These are phyloP conservation scores for Acacia concinna DNA, from an alignment of 331 rosid genomes.

Conservation along the genomic window DNA sequence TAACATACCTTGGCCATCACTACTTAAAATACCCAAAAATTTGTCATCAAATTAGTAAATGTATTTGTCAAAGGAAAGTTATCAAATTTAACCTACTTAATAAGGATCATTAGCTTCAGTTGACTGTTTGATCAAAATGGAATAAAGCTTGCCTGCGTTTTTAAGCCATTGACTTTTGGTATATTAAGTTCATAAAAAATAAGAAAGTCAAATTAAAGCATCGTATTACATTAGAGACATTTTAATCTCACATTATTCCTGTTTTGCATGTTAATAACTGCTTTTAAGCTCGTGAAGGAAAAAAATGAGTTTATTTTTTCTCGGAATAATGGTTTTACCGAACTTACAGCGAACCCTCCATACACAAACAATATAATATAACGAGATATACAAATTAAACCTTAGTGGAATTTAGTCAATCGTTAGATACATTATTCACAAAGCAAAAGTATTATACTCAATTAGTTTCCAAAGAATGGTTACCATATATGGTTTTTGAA, in stretches of 20 bases:
- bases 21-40: neutral
- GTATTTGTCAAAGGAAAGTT: neutral
- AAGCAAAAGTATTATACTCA: neutral
- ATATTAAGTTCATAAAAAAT: neutral
- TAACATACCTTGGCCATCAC: neutral
- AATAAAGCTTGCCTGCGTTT: neutral
- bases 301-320: conserved; percentile 8
- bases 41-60: neutral
- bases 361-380: neutral
- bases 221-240: neutral
- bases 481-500: neutral
- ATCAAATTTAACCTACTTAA: neutral
- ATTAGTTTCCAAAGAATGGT: neutral
- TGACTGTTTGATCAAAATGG: neutral
- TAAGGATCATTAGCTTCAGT: neutral
- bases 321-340: conserved; percentile 39
- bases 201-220: conserved; percentile 18
- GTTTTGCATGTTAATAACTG: conserved; percentile 23
- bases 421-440: neutral
- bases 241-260: neutral
- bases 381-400: neutral
- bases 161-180: neutral
- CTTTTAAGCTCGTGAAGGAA: neutral
- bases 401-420: neutral
- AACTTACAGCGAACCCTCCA: conserved; percentile 25